These are phyloP conservation scores for Nevesoporus exiguus DNA, from an alignment of 768 basidiomycete genomes.

Conservation along the genomic window DNA sequence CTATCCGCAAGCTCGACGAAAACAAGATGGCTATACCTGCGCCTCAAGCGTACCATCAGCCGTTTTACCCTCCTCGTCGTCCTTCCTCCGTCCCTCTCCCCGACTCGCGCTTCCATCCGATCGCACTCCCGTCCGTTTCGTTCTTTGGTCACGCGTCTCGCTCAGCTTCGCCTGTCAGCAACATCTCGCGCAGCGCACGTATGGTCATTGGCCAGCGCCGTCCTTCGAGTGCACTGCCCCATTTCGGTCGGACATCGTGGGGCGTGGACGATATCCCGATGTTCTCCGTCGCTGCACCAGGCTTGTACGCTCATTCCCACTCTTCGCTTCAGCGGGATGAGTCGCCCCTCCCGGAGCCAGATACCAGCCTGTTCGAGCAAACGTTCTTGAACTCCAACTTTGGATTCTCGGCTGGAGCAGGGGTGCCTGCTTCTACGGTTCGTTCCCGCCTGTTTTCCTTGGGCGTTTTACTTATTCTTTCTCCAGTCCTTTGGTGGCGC, in stretches of 20 bases:
- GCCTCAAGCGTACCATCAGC: conserved; percentile 6
- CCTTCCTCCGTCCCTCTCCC: conserved; percentile 64
- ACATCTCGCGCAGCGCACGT: conserved; percentile 44
- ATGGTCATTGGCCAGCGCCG: conserved; percentile 44
- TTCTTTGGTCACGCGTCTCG: conserved; percentile 41
- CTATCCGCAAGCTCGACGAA: conserved; percentile 52
- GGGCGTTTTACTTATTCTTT: not conserved
- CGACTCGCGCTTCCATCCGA: conserved; percentile 36
- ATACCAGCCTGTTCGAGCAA: conserved; percentile 47
- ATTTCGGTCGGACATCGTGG: conserved; percentile 27
- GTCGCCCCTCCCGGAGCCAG: conserved; percentile 47
- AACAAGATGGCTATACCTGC: not conserved
- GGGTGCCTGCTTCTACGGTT: conserved; percentile 15
- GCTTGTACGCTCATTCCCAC: conserved; percentile 12
- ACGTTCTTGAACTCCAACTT: conserved; percentile 35
- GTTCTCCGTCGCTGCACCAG: not conserved
- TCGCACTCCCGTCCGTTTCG: conserved; percentile 43
- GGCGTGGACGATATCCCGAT: conserved; percentile 28
- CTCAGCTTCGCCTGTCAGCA: conserved; percentile 41
- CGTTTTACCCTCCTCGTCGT: conserved; percentile 44
- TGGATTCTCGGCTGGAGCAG: conserved; percentile 18
- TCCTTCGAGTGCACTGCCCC: conserved; percentile 47
- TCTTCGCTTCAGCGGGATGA: conserved; percentile 40
- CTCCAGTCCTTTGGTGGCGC: conserved; percentile 22
- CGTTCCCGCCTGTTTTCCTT: not conserved